Percentiles rank a stretch among this genome's conserved stretches.
These are phyloP conservation scores for Ophiostoma himal-ulmi DNA, from an alignment of 2,329 filamentous ascomycete species.

Conservation along the genomic window DNA sequence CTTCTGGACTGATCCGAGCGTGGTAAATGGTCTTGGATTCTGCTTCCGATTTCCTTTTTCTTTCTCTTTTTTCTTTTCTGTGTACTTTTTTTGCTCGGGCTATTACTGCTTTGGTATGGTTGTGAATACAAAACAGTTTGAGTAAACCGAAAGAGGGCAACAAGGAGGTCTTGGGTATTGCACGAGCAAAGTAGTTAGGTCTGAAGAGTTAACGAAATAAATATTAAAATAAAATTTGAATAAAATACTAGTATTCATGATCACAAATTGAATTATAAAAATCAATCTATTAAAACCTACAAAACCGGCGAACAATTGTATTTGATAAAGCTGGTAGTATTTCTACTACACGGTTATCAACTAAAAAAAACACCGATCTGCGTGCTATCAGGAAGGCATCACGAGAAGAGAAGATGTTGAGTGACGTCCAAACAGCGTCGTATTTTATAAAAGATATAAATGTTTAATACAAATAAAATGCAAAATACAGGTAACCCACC, in stretches of 20 bases:
- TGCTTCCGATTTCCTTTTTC: not conserved
- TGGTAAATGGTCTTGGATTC: not conserved
- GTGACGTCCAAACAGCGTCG: slow-evolving; percentile 3
- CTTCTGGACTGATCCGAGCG: not conserved
- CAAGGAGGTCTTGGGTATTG: not conserved
- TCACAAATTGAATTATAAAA: not conserved
- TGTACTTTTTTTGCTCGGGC: not conserved
- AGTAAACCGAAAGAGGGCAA: not conserved
- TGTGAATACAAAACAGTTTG: not conserved
- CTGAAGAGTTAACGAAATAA: not conserved
- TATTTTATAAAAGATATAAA: not conserved
- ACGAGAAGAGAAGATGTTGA: not conserved
- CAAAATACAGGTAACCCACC: not conserved
- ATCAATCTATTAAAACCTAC: not conserved
- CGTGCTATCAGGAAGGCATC: not conserved
- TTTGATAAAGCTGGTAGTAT: not conserved
- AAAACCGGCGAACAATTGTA: not conserved
- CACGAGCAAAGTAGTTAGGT: not conserved
- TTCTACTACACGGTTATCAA: not conserved
- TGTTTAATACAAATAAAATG: not conserved
- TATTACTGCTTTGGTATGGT: not conserved
- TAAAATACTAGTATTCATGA: not conserved
- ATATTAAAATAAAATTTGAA: not conserved
- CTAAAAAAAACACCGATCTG: not conserved
- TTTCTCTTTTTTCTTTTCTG: not conserved